Evolutionary conservation across 2,329 filamentous ascomycete species (phyloP).

Genomic region (Stemphylium lycopersici): DNA sequence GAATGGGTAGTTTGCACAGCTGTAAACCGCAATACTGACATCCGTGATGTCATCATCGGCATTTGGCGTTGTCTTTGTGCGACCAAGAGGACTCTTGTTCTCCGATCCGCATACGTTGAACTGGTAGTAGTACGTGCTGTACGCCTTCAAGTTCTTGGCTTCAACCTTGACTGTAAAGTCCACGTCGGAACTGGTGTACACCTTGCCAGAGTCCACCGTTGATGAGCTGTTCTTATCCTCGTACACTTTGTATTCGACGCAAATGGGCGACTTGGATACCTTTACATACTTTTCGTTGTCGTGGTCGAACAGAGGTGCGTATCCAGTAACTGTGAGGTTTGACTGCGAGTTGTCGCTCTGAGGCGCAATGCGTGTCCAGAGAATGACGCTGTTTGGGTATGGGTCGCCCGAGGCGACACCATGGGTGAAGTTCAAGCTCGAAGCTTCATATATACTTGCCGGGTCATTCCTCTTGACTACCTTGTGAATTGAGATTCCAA

Average conservation of each 20-base stretch:
- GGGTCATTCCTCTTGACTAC: slow-evolving; percentile 60
- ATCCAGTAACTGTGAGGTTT: slow-evolving; percentile 62
- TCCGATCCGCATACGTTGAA: slow-evolving; percentile 71
- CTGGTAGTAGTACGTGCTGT: slow-evolving; percentile 72
- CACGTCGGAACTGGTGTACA: slow-evolving; percentile 73
- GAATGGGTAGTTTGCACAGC: slow-evolving; percentile 63
- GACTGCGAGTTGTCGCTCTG: slow-evolving; percentile 49
- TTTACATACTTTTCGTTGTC: slow-evolving; percentile 60
- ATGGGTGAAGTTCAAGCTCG: slow-evolving; percentile 42
- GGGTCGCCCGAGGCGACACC: slow-evolving; percentile 58
- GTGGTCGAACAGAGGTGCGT: slow-evolving; percentile 60
- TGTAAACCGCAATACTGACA: slow-evolving; percentile 71
- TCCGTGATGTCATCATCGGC: slow-evolving; percentile 62
- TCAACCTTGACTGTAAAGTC: slow-evolving; percentile 74
- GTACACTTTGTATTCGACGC: slow-evolving; percentile 69
- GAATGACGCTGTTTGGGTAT: slow-evolving; percentile 48
- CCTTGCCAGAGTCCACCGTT: slow-evolving; percentile 63
- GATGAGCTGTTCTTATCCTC: slow-evolving; percentile 54
- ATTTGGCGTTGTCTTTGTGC: slow-evolving; percentile 72
- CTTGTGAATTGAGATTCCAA: slow-evolving; percentile 69
- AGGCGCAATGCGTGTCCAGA: slow-evolving; percentile 47
- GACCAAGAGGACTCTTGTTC: slow-evolving; percentile 66
- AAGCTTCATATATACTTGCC: slow-evolving; percentile 25
- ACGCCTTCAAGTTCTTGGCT: slow-evolving; percentile 65
- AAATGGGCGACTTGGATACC: slow-evolving; percentile 66